Evolutionary conservation across 75 land plant species (phyloP).

Genomic region (Adiantum capillusveneris): DNA sequence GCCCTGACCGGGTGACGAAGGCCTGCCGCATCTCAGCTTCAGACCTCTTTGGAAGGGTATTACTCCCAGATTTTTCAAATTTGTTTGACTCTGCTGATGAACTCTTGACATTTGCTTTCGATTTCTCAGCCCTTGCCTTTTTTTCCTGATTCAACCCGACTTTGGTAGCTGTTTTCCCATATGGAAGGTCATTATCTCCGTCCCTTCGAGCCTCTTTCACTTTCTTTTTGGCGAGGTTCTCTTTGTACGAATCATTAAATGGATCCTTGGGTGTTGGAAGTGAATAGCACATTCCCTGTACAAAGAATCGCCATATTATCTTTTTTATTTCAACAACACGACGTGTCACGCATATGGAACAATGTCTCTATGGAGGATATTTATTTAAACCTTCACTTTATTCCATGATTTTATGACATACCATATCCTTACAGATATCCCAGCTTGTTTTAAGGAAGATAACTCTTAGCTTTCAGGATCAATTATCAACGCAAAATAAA

Average conservation of each 20-base stretch:
- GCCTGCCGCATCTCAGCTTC: too few relatives aligned
- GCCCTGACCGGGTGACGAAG: neutral
- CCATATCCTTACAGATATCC: too few relatives aligned
- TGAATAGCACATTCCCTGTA: conserved; percentile 93
- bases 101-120: neutral
- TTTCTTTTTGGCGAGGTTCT: conserved; percentile 7
- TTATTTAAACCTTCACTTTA: too few relatives aligned
- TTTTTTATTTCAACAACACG: too few relatives aligned
- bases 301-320: neutral
- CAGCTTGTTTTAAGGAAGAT: too few relatives aligned
- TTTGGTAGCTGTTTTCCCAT: neutral
- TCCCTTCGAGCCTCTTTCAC: conserved; percentile 1
- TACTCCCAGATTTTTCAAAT: too few relatives aligned
- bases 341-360: too few relatives aligned
- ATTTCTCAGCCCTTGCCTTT: neutral
- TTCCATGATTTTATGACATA: too few relatives aligned
- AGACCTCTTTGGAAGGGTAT: too few relatives aligned
- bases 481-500: too few relatives aligned
- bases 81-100: neutral
- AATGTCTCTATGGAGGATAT: too few relatives aligned
- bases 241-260: conserved; percentile 48
- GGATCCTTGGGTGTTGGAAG: conserved; percentile 96
- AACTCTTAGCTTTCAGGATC: too few relatives aligned
- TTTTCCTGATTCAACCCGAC: neutral
- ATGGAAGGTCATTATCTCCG: neutral